Evolutionary conservation across 495 filamentous ascomycete genomes (phyloP).

Genomic region (Bacidia rubella): DNA sequence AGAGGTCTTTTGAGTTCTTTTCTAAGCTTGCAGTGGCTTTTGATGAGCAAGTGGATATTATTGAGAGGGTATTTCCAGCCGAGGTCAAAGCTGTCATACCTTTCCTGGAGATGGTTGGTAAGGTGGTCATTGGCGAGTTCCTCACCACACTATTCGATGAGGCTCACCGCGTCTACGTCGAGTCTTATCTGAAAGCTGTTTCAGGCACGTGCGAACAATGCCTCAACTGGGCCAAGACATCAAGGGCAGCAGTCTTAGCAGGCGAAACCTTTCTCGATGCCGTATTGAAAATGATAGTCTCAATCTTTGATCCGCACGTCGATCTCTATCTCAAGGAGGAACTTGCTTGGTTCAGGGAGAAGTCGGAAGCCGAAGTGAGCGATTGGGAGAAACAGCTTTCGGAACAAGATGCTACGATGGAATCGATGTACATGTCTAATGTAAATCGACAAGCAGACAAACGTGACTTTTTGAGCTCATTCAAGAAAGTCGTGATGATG

Average conservation of each 20-base stretch:
- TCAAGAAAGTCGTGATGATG: conserved; percentile 99
- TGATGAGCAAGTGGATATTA: conserved; percentile 72
- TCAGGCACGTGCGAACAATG: conserved; percentile 78
- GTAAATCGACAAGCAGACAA: conserved; percentile 92
- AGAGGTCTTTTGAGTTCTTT: conserved; percentile 74
- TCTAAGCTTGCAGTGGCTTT: conserved; percentile 53
- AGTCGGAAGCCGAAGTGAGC: conserved; percentile 60
- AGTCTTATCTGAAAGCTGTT: conserved; percentile 74
- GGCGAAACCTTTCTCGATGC: conserved; percentile 41
- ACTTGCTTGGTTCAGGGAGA: conserved; percentile 64
- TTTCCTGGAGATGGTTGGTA: conserved; percentile 69
- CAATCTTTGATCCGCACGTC: conserved; percentile 78
- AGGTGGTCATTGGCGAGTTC: conserved; percentile 79
- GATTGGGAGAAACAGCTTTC: conserved; percentile 85
- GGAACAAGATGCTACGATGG: conserved; percentile 78
- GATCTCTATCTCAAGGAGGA: conserved; percentile 92
- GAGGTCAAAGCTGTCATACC: conserved; percentile 55
- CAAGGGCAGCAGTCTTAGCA: conserved; percentile 50
- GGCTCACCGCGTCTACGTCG: conserved; percentile 60
- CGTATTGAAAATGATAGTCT: conserved; percentile 44
- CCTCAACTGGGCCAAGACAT: conserved; percentile 53
- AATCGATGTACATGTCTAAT: conserved; percentile 90
- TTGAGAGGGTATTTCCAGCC: conserved; percentile 77
- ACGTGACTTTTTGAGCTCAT: conserved; percentile 86
- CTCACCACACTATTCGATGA: conserved; percentile 79